Percentiles rank a stretch among this genome's conserved stretches.
Evolutionary conservation across 768 basidiomycete genomes (phyloP).

Genomic region (Tricholoma sp.): DNA sequence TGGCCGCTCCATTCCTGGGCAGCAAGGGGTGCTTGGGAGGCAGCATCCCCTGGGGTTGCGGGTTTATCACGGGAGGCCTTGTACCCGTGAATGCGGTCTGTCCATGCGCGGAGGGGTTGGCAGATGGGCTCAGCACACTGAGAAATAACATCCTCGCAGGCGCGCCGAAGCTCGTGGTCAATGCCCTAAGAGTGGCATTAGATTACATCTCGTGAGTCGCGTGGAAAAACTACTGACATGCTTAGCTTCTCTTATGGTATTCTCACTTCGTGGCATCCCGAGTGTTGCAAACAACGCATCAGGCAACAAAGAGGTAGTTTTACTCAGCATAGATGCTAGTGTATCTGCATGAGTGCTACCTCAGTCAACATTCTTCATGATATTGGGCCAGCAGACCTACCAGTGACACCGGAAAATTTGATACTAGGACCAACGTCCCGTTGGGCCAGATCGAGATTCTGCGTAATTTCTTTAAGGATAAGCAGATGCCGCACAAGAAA

Average conservation of each 20-base stretch:
- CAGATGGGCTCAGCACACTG: conserved; percentile 54
- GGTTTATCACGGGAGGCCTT: conserved; percentile 9
- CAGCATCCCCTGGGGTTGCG: conserved; percentile 5
- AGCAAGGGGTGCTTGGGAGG: conserved; percentile 21
- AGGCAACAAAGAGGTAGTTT: conserved; percentile 57
- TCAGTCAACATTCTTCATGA: not conserved
- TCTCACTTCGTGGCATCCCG: conserved; percentile 56
- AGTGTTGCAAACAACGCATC: conserved; percentile 67
- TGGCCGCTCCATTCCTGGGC: conserved; percentile 49
- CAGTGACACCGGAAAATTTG: conserved; percentile 53
- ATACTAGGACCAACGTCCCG: conserved; percentile 38
- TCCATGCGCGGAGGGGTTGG: conserved; percentile 58
- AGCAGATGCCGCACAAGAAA: conserved; percentile 90
- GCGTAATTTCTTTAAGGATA: conserved; percentile 85
- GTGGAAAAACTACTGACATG: conserved; percentile 40
- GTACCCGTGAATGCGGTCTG: conserved; percentile 38
- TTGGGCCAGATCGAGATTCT: conserved; percentile 62
- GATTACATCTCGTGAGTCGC: not conserved
- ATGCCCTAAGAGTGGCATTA: conserved; percentile 52
- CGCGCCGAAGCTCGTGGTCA: conserved; percentile 77
- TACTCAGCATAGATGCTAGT: conserved; percentile 53
- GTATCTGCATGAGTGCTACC: conserved; percentile 35
- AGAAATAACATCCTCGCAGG: conserved; percentile 81
- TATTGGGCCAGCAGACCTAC: conserved; percentile 24
- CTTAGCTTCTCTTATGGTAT: conserved; percentile 66